Conservation (phyloP, 768 basidiomycete species). For the Lentinula sp. region DNA sequence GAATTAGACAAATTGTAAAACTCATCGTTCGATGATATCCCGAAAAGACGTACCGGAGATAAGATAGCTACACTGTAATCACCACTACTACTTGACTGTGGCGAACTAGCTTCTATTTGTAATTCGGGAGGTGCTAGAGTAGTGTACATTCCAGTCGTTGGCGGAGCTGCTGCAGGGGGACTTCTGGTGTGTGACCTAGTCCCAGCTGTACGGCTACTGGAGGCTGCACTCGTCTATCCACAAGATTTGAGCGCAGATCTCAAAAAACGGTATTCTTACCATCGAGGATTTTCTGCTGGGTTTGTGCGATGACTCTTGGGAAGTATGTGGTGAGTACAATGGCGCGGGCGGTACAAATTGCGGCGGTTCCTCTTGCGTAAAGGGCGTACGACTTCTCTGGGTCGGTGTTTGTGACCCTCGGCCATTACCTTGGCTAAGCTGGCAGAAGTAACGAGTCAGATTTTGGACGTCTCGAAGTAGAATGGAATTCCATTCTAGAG, state of each 20-base stretch:
- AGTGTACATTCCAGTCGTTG: neutral
- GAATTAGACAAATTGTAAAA: neutral
- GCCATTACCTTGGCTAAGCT: neutral
- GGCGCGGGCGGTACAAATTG: neutral
- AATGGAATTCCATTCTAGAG: neutral
- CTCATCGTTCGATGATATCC: neutral
- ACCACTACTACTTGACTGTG: conserved; percentile 3
- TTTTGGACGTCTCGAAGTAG: neutral
- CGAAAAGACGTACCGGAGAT: neutral
- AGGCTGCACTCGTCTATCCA: conserved; percentile 2
- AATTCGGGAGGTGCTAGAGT: neutral
- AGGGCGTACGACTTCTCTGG: neutral
- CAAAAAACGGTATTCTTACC: neutral
- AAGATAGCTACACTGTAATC: neutral
- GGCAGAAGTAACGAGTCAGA: neutral
- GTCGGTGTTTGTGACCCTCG: conserved; percentile 1
- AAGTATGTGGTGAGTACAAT: neutral
- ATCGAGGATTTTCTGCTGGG: neutral
- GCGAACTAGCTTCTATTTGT: neutral
- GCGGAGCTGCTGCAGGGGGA: neutral
- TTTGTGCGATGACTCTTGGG: neutral
- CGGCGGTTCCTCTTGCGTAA: neutral
- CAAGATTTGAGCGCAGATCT: neutral
- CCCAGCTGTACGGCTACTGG: conserved; percentile 1
- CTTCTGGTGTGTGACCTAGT: neutral